A percentile compares a stretch with the other conserved stretches of the same genome.
These are phyloP conservation scores for Sparassis latifolia DNA, from an alignment of 1,284 basidiomycete genomes.

Conservation along the genomic window DNA sequence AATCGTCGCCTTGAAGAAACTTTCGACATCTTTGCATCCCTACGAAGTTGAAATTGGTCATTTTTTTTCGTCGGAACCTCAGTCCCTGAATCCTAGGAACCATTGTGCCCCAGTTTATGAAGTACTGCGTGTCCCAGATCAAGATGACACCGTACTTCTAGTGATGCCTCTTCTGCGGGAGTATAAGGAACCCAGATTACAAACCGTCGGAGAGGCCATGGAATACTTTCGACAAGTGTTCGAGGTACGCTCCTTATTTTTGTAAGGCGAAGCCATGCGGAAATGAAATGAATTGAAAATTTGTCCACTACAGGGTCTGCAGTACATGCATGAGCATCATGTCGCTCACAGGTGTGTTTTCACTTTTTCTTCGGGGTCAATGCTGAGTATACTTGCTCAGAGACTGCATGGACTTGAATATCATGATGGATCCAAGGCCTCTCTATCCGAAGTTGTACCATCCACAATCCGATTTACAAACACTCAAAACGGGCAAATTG, in stretches of 20 bases:
- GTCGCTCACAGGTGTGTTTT: slow-evolving; percentile 7
- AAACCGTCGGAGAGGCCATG: slow-evolving; percentile 19
- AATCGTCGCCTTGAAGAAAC: slow-evolving; percentile 18
- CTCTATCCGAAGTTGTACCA: slow-evolving; percentile 24
- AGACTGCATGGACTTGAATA: slow-evolving; percentile 29
- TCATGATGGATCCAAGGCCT: slow-evolving; percentile 29
- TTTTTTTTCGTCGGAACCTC: slow-evolving; percentile 3
- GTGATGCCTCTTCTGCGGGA: slow-evolving; percentile 18
- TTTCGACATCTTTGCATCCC: slow-evolving; percentile 7
- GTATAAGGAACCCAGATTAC: slow-evolving; percentile 7
- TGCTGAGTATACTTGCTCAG: slow-evolving; percentile 15
- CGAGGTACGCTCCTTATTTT: background rate
- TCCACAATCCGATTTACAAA: slow-evolving; percentile 8
- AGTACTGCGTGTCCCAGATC: slow-evolving; percentile 8
- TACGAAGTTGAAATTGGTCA: slow-evolving; percentile 12
- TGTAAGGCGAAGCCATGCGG: too few species aligned
- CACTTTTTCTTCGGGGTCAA: background rate
- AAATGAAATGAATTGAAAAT: too few species aligned
- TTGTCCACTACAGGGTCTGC: slow-evolving; percentile 1
- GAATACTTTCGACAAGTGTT: slow-evolving; percentile 12
- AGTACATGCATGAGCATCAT: slow-evolving; percentile 7
- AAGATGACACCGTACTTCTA: slow-evolving; percentile 6
- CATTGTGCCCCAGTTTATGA: slow-evolving; percentile 16
- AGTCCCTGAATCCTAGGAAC: slow-evolving; percentile 9
- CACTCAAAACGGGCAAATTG: slow-evolving; percentile 11